These are phyloP conservation scores for Aspergillus persii DNA, from an alignment of 2,329 filamentous ascomycete genomes.

Conservation along the genomic window DNA sequence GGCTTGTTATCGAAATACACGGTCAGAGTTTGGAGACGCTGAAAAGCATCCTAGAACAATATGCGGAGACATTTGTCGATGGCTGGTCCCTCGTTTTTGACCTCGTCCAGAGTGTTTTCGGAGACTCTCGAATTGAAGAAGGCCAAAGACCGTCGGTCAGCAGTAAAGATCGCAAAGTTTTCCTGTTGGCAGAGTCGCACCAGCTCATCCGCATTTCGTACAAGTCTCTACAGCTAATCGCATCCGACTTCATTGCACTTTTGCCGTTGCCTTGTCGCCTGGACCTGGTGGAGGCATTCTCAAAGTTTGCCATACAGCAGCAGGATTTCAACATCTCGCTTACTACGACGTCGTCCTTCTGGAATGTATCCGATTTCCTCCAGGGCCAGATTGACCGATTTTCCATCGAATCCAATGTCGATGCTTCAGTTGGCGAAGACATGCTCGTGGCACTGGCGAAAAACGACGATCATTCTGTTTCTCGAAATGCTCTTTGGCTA, in stretches of 20 bases:
- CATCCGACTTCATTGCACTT: slow-evolving; percentile 84
- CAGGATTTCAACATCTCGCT: slow-evolving; percentile 94
- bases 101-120: slow-evolving; percentile 79
- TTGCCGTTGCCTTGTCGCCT: slow-evolving; percentile 69
- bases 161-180: slow-evolving; percentile 17
- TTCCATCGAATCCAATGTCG: slow-evolving; percentile 37
- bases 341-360: slow-evolving; percentile 93
- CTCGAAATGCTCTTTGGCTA: slow-evolving; percentile 40
- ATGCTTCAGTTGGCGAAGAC: slow-evolving; percentile 54
- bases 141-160: slow-evolving; percentile 16
- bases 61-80: slow-evolving; percentile 75
- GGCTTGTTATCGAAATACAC: slow-evolving; percentile 75
- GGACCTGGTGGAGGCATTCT: slow-evolving; percentile 80
- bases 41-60: slow-evolving; percentile 80
- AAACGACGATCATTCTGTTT: slow-evolving; percentile 58
- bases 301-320: slow-evolving; percentile 82
- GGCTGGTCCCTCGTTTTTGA: slow-evolving; percentile 87
- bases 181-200: slow-evolving; percentile 52
- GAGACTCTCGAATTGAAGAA: slow-evolving; percentile 43
- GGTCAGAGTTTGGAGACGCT: slow-evolving; percentile 75
- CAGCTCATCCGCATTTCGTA: slow-evolving; percentile 84
- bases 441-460: slow-evolving; percentile 59
- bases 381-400: slow-evolving; percentile 49
- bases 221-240: slow-evolving; percentile 83
- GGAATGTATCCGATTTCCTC: slow-evolving; percentile 89